Evolutionary conservation across 768 basidiomycete species (phyloP).

Genomic region (Rhodotorula graminis): DNA sequence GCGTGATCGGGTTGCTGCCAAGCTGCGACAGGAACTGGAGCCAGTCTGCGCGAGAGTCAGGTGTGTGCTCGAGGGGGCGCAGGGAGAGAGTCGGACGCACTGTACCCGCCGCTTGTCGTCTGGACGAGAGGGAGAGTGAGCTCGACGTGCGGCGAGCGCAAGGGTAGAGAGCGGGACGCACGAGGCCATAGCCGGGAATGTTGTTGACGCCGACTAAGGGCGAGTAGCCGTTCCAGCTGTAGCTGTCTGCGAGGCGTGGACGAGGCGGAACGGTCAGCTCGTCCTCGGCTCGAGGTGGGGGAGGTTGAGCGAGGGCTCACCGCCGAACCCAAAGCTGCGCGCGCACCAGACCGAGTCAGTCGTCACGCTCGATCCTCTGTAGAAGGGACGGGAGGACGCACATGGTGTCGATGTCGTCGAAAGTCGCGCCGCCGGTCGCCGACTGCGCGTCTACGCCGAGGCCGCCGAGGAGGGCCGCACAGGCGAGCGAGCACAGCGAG

Average conservation of each 20-base stretch:
- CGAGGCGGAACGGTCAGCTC: background rate
- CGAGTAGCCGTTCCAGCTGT: slow-evolving; percentile 9
- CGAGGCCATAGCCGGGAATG: background rate
- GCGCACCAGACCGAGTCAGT: background rate
- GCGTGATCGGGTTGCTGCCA: background rate
- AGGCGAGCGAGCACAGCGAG: background rate
- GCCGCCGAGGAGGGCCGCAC: background rate
- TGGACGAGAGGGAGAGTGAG: background rate
- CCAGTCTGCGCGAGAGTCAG: slow-evolving; percentile 2
- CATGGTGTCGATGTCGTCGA: slow-evolving; percentile 16
- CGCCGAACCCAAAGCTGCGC: slow-evolving; percentile 20
- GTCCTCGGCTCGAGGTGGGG: background rate
- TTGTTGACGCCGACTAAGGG: background rate
- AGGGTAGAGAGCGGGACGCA: background rate
- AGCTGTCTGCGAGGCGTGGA: background rate
- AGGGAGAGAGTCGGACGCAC: background rate
- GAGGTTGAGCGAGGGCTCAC: background rate
- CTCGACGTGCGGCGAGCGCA: background rate
- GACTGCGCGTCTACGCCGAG: no score
- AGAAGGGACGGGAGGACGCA: no score
- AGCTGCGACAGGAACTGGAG: slow-evolving; percentile 9
- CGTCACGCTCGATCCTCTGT: no score
- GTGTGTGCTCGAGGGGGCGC: background rate
- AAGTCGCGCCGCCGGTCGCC: no score
- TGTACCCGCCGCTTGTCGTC: slow-evolving; percentile 17